Evolutionary conservation across 1,139 yeast genomes (phyloP), one percentile per base, ranked within the genome.

Genomic region (Suhomyces choctaworum): DNA sequence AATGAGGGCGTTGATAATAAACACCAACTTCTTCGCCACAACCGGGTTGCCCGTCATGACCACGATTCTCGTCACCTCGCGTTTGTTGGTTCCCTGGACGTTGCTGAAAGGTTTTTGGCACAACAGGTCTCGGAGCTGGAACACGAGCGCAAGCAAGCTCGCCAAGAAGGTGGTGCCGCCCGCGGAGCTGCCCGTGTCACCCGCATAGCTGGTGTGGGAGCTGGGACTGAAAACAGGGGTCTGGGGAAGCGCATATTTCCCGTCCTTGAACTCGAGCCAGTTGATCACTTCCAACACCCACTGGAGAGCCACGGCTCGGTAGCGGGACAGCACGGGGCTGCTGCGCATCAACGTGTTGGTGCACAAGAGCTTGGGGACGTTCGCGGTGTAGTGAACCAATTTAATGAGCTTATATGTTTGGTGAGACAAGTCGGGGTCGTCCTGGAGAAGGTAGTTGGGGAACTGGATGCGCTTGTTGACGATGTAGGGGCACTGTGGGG

Each of bases 251-350:
- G 24, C 13, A 4, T 19, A 22, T 4, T 62, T 65, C 2, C 79
- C 81, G 48, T 79, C 85, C 48, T 78, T 79, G 39, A 75, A 71
- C 47, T 78, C 82, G 17, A 78, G 55, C 85, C 85, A 79, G 43
- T 76, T 77, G 36, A 76, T 62, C 3, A 76, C 66, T 45, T 78
- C 82, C 36, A 70, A 62, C 9, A 76, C 75, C 84, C 84, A 78
- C 35, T 70, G 69, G n/a, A 70, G 45, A 22, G 71, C 45, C 39
- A 65, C 31, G 6, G 41, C 23, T 11, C 40, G 37, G 29, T 37
- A 44, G 25, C 31, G 30, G 4, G 34, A 17, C 11, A 25, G 10
- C 10, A 7, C 17, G 4, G 41, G 30, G 14, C 60, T 45, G 15
- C 50, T 44, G 31, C 52, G 52, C 41, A 64, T 67, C 15, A 70